Base-by-base conservation (phyloP, 2,329 filamentous ascomycete genomes). In the Fusarium protoensiforme region DNA sequence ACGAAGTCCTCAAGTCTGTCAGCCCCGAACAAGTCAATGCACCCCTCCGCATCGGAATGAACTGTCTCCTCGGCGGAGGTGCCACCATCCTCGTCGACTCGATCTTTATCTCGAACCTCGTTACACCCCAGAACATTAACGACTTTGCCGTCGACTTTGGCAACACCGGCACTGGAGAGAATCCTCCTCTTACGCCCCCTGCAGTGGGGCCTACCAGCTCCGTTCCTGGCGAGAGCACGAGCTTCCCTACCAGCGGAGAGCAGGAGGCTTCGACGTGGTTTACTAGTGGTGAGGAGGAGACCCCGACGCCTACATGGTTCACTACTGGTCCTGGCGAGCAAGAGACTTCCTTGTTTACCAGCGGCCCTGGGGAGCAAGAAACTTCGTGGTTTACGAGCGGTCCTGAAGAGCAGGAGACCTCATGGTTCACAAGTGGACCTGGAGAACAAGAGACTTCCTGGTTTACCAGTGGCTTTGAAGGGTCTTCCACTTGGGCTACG, bases 111-210 rank as follows among this genome's bases (percentile, higher is more conserved):
- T 70, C 67, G 14, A 67, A 72, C 51, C 29, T 64, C 4, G 67
- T 70, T 29, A 72, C 69, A 14, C 69, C 69, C 3, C 24, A 60
- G 46, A 72, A 61, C 36, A 72, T 72, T 24, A 54, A 64, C 39
- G 24, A 59, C 18, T 59, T 67, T 53, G 35, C 16, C 16, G 33
- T 72, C 13, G 61, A 69, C 43, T 72, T 60, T 60, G 54, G 62
- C 16, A 57, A 64, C 33, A 54, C 43, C 3, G 59, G 59, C n/a
- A 62, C 43, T 18, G 46, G 41, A 11, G 59, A 18, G 3, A 54
- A 53, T 2, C 41, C 59, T 62, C 31, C 59, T 33, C 33, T 51
- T 14, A 29, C 20, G 11, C 31, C 43, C n/a, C 33, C 59, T 53
- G 59, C 33, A 20, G 59, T 38, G 43, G 59, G 46, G 27, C 39